These are phyloP conservation scores for Pinus taeda DNA, from an alignment of 75 land plant species.

Conservation along the genomic window DNA sequence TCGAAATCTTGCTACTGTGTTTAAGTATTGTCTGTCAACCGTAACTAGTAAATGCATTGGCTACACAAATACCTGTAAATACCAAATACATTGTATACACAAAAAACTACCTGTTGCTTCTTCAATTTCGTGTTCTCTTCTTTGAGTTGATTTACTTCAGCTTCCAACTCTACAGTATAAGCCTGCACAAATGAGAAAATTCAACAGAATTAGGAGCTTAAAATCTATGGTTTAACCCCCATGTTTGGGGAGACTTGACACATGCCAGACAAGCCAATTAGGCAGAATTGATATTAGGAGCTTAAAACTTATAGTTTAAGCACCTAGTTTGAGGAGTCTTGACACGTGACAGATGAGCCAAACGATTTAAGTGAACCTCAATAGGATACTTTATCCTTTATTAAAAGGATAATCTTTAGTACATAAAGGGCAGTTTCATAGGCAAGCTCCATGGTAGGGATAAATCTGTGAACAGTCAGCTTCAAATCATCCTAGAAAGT, in stretches of 20 bases:
- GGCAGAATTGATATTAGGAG: not conserved
- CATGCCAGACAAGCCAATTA: too few species aligned
- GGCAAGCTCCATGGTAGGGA: not conserved
- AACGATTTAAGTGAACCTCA: not conserved
- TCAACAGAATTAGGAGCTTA: not conserved
- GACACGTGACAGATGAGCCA: too few species aligned
- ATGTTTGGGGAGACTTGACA: too few species aligned
- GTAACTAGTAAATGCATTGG: too few species aligned
- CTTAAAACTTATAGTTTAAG: not conserved
- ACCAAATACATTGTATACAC: too few species aligned
- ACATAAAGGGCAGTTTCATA: not conserved
- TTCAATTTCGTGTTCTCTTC: constrained; percentile 58
- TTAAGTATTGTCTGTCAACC: too few species aligned
- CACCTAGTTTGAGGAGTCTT: not conserved
- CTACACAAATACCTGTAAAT: too few species aligned
- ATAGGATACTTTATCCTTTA: not conserved
- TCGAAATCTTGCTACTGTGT: too few species aligned
- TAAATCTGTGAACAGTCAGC: not conserved
- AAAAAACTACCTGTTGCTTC: constrained; percentile 16
- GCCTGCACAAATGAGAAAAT: constrained; percentile 38
- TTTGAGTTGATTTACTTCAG: constrained; percentile 70
- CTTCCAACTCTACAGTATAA: constrained; percentile 82
- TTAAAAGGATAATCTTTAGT: not conserved
- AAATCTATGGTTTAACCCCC: not conserved
- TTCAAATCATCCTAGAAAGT: not conserved